These are phyloP conservation scores for Collybiopsis luxurians DNA, from an alignment of 768 basidiomycete genomes.

Conservation along the genomic window DNA sequence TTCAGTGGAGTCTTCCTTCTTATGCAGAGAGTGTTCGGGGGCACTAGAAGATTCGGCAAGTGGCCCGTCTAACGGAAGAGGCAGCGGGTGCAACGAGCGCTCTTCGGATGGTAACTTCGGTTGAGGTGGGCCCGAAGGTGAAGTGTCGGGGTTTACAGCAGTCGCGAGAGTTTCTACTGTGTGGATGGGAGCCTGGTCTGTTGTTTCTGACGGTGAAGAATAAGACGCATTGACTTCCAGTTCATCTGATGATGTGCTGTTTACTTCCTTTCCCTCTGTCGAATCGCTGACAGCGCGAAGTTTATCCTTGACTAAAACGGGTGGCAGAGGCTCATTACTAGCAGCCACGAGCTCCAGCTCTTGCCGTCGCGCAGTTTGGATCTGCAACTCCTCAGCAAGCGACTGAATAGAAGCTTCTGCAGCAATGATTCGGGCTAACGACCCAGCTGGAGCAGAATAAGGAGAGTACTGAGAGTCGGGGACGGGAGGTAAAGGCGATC, in stretches of 20 bases:
- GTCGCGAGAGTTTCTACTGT: no score
- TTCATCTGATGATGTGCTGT: neutral
- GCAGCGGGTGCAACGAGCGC: neutral
- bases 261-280: neutral
- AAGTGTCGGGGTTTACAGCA: no score
- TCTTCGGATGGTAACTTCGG: no score
- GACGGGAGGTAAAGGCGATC: neutral
- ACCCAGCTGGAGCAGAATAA: slow-evolving; percentile 35
- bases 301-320: no score
- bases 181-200: no score
- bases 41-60: neutral
- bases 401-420: slow-evolving; percentile 48
- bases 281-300: no score
- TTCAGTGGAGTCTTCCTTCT: no score
- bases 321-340: neutral
- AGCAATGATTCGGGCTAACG: slow-evolving; percentile 48
- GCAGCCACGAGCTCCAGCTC: slow-evolving; percentile 33
- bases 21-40: neutral
- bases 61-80: neutral
- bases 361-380: slow-evolving; percentile 51
- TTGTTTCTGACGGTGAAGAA: no score
- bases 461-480: slow-evolving; percentile 22
- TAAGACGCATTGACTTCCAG: neutral
- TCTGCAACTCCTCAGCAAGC: slow-evolving; percentile 56
- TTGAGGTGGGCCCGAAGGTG: no score